A percentile compares a stretch with the other conserved stretches of the same genome.
These are phyloP conservation scores for Endocarpon pusillum DNA, from an alignment of 495 filamentous ascomycete species.

Conservation along the genomic window DNA sequence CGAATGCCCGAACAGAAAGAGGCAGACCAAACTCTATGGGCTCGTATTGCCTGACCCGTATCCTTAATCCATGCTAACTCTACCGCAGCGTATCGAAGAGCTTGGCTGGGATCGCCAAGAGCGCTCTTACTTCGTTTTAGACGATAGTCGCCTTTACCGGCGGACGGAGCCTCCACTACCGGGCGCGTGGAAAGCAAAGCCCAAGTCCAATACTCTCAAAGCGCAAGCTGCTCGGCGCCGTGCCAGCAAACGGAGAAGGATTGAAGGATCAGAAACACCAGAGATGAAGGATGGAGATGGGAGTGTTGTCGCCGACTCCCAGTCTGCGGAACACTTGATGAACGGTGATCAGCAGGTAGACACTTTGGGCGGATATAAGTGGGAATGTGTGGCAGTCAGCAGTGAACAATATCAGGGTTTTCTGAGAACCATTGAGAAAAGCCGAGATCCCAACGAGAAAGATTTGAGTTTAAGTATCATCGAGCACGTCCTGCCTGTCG, in stretches of 20 bases:
- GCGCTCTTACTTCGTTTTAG: conserved; percentile 73
- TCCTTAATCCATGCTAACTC: conserved; percentile 5
- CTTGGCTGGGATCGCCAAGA: conserved; percentile 76
- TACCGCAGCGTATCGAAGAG: conserved; percentile 66
- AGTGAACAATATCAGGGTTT: conserved; percentile 60
- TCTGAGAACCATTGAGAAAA: conserved; percentile 49
- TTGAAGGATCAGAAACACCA: conserved; percentile 36
- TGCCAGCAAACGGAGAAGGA: conserved; percentile 55
- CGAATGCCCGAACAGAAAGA: conserved; percentile 72
- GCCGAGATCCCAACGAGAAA: conserved; percentile 69
- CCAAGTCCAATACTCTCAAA: conserved; percentile 64
- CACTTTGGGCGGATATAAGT: conserved; percentile 54
- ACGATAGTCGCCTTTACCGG: conserved; percentile 87
- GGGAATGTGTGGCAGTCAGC: conserved; percentile 80
- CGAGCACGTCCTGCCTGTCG: conserved; percentile 61
- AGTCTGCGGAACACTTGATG: conserved; percentile 18
- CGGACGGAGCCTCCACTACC: conserved; percentile 51
- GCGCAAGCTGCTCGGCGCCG: conserved; percentile 42
- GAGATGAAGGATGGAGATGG: conserved; percentile 31
- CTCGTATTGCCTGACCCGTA: conserved; percentile 30
- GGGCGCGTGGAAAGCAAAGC: conserved; percentile 38
- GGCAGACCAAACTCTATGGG: conserved; percentile 69
- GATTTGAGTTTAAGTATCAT: conserved; percentile 47
- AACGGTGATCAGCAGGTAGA: conserved; percentile 27
- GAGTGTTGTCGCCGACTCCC: conserved; percentile 19